Conservation (phyloP, 2,329 filamentous ascomycete species). For the Xylariomycetidae sp. region DNA sequence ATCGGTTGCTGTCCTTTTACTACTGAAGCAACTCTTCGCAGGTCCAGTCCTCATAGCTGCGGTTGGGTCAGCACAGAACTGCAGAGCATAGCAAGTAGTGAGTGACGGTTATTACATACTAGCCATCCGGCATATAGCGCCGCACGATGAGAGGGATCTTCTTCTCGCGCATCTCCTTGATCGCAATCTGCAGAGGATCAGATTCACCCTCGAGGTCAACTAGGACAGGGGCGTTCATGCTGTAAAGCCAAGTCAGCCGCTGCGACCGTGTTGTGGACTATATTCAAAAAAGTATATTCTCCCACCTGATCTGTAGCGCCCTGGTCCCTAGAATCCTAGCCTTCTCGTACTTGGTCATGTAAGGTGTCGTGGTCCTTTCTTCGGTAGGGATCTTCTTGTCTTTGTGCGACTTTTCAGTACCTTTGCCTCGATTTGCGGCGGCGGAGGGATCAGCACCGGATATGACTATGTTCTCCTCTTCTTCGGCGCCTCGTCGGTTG, state of each 20-base stretch:
- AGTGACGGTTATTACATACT: too few relatives aligned
- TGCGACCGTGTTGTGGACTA: background rate
- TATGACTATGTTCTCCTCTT: constrained; percentile 54
- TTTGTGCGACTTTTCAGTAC: constrained; percentile 53
- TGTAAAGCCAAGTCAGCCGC: constrained; percentile 19
- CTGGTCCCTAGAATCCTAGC: constrained; percentile 90
- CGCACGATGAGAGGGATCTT: constrained; percentile 96
- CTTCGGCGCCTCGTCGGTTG: constrained; percentile 49
- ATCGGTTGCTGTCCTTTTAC: constrained; percentile 4
- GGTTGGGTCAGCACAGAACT: constrained; percentile 16
- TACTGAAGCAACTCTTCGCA: constrained; percentile 85
- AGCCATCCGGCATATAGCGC: constrained; percentile 94
- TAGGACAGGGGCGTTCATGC: constrained; percentile 95
- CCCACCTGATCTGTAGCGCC: constrained; percentile 76
- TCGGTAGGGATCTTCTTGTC: constrained; percentile 90
- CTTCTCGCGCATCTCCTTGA: constrained; percentile 96
- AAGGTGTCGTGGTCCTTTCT: constrained; percentile 87
- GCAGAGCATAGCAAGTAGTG: too few relatives aligned
- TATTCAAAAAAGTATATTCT: background rate
- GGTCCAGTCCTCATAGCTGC: constrained; percentile 98
- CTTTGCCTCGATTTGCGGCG: constrained; percentile 49
- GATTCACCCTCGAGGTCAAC: constrained; percentile 97
- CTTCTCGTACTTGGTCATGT: constrained; percentile 99
- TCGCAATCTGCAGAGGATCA: constrained; percentile 92
- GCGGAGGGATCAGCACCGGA: constrained; percentile 57